Percentiles rank a stretch among this genome's conserved stretches.
These are phyloP conservation scores for Sesbania bispinosa DNA, from an alignment of 306 rosid species.

Conservation along the genomic window DNA sequence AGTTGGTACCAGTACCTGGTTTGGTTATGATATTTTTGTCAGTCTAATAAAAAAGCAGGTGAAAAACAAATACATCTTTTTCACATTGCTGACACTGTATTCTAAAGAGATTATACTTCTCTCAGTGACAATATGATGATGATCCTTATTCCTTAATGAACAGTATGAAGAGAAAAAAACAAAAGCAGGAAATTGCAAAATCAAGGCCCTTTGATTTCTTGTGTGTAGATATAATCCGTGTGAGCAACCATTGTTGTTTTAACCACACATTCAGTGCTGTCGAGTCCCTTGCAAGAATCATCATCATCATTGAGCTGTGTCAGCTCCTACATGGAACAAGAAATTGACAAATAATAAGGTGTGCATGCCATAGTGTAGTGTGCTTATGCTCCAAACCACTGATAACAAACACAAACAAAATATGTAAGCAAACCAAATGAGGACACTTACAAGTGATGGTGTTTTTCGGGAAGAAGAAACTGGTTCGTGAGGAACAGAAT, in stretches of 20 bases:
- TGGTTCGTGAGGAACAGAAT: conserved; percentile 17
- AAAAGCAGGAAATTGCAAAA: neutral
- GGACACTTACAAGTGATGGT: conserved; percentile 31
- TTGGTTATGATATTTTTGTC: no score
- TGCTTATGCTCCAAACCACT: neutral
- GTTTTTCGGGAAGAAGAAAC: conserved; percentile 16
- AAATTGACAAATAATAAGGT: neutral
- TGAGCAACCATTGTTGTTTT: conserved; percentile 49
- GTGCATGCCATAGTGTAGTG: neutral
- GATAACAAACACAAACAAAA: neutral
- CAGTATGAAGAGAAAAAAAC: neutral
- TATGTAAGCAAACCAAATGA: neutral
- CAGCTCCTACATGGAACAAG: conserved; percentile 20
- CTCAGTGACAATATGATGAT: neutral
- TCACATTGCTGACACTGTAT: neutral
- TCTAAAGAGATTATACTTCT: conserved; percentile 1
- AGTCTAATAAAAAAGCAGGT: neutral
- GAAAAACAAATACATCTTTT: neutral
- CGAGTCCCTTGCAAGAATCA: conserved; percentile 43
- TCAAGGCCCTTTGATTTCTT: conserved; percentile 41
- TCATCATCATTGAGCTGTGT: conserved; percentile 25
- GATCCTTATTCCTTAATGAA: neutral
- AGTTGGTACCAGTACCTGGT: neutral
- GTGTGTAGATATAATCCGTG: conserved; percentile 63
- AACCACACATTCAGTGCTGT: conserved; percentile 42